A percentile compares a stretch with the other conserved stretches of the same genome.
Evolutionary conservation across 2,329 filamentous ascomycete species (phyloP).

Genomic region (Pyricularia pennisetigena): DNA sequence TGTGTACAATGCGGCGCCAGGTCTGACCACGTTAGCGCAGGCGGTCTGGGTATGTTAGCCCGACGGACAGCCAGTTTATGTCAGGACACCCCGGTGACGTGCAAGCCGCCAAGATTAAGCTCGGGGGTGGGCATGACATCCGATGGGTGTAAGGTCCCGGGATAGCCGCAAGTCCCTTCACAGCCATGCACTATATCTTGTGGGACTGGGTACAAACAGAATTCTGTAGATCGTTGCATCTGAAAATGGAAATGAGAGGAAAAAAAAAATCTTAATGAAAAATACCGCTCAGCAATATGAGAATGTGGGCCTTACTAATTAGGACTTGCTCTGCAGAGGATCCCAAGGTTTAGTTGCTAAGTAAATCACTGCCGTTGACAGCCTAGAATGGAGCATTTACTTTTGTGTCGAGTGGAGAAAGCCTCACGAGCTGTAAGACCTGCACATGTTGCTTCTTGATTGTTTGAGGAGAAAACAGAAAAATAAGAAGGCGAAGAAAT

Average conservation of each 20-base stretch:
- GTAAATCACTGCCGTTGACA: not conserved
- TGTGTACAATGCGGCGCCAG: not conserved
- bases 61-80: not conserved
- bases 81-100: not conserved
- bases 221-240: not conserved
- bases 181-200: not conserved
- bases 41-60: not conserved
- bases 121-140: not conserved
- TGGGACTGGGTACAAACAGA: not conserved
- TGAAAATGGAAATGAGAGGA: not conserved
- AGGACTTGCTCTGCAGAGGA: not conserved
- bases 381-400: not conserved
- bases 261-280: not conserved
- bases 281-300: not conserved
- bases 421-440: not conserved
- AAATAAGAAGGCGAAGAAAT: no score
- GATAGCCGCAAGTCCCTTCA: not conserved
- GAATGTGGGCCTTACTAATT: not conserved
- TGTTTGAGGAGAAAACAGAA: not conserved
- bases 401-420: not conserved
- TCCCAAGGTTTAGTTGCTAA: not conserved
- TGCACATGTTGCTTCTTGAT: not conserved
- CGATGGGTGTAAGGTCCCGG: not conserved
- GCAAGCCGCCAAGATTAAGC: not conserved
- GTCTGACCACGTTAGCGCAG: not conserved